phyloP scores from a whole-genome alignment of 2,329 filamentous ascomycete genomes.

The Beauveria rudraprayagi region DNA sequence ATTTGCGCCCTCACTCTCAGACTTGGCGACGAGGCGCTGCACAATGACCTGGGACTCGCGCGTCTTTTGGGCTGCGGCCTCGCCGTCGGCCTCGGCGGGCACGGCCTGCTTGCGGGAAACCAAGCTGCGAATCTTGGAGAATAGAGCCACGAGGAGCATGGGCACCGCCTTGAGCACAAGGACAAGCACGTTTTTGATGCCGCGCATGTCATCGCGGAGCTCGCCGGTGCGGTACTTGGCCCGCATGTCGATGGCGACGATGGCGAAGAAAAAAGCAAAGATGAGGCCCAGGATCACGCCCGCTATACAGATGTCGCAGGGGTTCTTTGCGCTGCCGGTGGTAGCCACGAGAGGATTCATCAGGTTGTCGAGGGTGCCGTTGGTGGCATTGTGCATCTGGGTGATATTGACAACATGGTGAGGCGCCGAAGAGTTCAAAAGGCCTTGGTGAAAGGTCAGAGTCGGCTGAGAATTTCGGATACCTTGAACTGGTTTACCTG shows the following conservation, averaged over 20 bases:
- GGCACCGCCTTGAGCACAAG: not conserved
- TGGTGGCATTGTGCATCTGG: not conserved
- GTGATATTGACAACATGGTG: not conserved
- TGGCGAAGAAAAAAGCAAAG: not conserved
- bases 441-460: too few relatives aligned
- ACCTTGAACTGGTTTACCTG: too few relatives aligned
- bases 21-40: not conserved
- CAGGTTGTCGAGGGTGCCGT: not conserved
- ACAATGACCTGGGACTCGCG: not conserved
- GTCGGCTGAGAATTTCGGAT: too few relatives aligned
- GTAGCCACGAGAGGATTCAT: not conserved
- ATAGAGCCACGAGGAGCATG: not conserved
- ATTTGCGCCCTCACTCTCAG: not conserved
- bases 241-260: not conserved
- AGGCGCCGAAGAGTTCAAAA: not conserved
- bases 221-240: constrained; percentile 3
- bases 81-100: not conserved
- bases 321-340: not conserved
- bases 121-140: not conserved
- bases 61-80: not conserved
- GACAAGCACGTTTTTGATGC: not conserved
- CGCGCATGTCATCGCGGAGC: not conserved
- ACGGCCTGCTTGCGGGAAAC: not conserved
- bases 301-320: not conserved
- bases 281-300: not conserved